Base-by-base conservation (phyloP, 163 green algal genomes). In the Scenedesmus sp. region DNA sequence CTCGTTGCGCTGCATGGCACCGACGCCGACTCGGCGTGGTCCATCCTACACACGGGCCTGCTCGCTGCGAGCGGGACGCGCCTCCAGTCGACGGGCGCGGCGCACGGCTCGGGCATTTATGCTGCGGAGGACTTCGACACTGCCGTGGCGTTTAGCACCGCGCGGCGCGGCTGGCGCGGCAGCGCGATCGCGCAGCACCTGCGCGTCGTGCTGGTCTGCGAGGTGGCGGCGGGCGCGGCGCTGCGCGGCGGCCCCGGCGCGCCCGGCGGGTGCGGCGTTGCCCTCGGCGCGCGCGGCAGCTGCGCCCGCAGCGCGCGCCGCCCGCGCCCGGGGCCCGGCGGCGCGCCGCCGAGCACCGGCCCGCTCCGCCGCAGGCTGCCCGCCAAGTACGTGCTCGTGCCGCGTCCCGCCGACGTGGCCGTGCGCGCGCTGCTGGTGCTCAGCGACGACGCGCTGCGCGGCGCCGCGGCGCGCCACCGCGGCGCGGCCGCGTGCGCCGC, bases 81-180 rank as follows among this genome's bases (percentile, higher is more conserved):
- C 33, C 56, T 78, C 51, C 72, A 83, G 36, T 48, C 28, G 10
- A 78, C 22, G 15, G 80, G 80, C 1, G 67, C 60, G 24, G 36
- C 67, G 2, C 83, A 79, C 51, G 80, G 80, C 44, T 48, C 42
- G 0, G 80, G 80, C 36, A 60, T 85, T 31, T 85, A 85, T 28
- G 24, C 73, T 0, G 57, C 51, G 2, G 50, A 28, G 20, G 72
- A 78, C 47, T 65, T 79, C 36, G 31, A 56, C 15, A 47, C 56
- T 2, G 80, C 80, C 0, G 83, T 69, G 36, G 26, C n/a, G 24
- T 85, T 83, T 42, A 65, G 44, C 2, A 53, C 28, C 4, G 56
- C 44, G 4, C 20, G 11, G 2, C 17, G 63, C 17, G 75, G 54
- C 26, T 82, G 64, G 75, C 22, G 13, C 22, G 29, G 45, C 75